Percentiles rank a stretch among this genome's conserved stretches.
These are phyloP conservation scores for Trichoderma sp. DNA, from an alignment of 2,329 filamentous ascomycete genomes.

Conservation along the genomic window DNA sequence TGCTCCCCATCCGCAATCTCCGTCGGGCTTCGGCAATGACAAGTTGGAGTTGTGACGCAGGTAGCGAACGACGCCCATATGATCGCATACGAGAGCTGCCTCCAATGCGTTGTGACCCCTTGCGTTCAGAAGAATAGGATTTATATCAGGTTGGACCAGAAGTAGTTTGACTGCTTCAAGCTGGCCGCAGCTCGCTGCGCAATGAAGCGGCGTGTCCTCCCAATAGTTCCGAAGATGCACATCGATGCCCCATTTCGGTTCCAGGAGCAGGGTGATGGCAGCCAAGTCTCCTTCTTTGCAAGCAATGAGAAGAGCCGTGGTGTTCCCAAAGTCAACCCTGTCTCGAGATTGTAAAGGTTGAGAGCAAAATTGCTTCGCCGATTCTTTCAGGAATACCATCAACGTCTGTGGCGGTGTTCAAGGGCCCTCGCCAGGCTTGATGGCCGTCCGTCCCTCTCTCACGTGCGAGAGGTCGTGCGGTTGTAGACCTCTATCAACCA, in stretches of 20 bases:
- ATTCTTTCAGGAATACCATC: background rate
- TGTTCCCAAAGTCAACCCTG: background rate
- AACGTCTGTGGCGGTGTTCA: background rate
- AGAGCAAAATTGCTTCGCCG: background rate
- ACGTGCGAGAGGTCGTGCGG: too few species aligned
- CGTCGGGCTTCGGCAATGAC: background rate
- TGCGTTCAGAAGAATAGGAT: fast-evolving
- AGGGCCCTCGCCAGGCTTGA: background rate
- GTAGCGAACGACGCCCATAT: background rate
- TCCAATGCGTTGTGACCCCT: background rate
- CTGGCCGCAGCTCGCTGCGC: fast-evolving
- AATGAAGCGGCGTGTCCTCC: background rate
- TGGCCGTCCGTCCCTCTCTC: background rate
- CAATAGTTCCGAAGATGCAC: fast-evolving
- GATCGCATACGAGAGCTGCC: background rate
- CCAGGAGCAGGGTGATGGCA: background rate
- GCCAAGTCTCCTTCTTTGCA: fast-evolving
- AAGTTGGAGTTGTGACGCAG: background rate
- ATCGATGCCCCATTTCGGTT: slow-evolving; percentile 3
- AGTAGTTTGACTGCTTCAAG: background rate
- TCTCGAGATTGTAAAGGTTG: background rate
- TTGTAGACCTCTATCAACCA: too few species aligned
- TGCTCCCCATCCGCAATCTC: background rate
- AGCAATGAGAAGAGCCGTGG: background rate
- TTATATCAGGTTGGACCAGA: background rate